These are phyloP conservation scores for Leccinum pellstonianum DNA, from an alignment of 768 basidiomycete genomes.

Conservation along the genomic window DNA sequence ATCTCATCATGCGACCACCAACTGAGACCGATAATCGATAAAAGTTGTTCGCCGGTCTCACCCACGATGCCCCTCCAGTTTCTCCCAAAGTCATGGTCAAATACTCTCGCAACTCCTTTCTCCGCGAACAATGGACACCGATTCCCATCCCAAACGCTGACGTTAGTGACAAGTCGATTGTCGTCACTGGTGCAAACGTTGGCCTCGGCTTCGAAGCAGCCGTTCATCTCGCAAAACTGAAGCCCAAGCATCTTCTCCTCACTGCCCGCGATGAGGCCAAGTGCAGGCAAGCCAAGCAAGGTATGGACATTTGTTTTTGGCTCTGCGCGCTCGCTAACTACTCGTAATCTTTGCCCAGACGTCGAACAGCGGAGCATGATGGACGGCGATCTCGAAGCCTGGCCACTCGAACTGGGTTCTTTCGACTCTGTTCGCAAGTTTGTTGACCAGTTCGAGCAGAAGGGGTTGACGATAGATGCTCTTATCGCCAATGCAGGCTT, in stretches of 20 bases:
- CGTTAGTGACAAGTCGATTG: constrained; percentile 23
- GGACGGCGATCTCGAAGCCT: constrained; percentile 22
- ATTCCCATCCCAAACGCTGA: constrained; percentile 25
- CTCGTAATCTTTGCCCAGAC: constrained; percentile 8
- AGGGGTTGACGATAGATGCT: constrained; percentile 27
- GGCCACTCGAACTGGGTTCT: constrained; percentile 34
- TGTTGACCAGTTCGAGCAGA: constrained; percentile 27
- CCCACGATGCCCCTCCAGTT: not conserved
- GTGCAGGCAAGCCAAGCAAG: constrained; percentile 17
- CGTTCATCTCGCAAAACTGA: constrained; percentile 26
- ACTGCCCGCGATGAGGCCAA: constrained; percentile 27
- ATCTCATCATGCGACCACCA: not conserved
- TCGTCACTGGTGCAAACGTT: constrained; percentile 29
- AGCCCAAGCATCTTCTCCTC: constrained; percentile 25
- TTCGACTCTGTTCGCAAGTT: constrained; percentile 36
- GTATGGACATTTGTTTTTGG: constrained; percentile 7
- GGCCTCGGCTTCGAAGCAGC: constrained; percentile 33
- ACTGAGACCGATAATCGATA: not conserved
- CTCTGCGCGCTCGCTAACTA: constrained; percentile 3
- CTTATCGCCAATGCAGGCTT: constrained; percentile 35
- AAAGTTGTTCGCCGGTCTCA: not conserved
- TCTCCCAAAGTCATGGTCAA: constrained; percentile 24
- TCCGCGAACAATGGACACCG: constrained; percentile 30
- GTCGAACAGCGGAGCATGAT: constrained; percentile 15
- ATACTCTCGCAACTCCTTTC: constrained; percentile 15